phyloP scores from a whole-genome alignment of 768 basidiomycete species.

The Boletus vinaceobasis region DNA sequence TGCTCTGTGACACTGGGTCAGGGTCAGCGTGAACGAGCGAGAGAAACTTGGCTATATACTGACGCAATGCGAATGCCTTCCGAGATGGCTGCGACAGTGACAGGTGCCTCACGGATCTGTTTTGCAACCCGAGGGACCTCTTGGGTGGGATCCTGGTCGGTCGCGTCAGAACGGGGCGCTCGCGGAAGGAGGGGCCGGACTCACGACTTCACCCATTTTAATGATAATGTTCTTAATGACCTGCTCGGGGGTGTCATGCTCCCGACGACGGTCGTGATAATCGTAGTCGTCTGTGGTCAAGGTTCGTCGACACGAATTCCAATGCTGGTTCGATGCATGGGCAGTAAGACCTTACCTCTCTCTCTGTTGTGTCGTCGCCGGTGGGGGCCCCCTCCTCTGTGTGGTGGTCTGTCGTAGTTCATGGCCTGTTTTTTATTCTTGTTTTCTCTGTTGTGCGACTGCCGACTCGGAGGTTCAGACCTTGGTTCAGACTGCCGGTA shows the following conservation, averaged over 20 bases:
- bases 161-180: not conserved
- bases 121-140: slow-evolving; percentile 66
- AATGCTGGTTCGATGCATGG: not conserved
- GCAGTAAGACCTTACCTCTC: slow-evolving; percentile 46
- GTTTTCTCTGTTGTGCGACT: not conserved
- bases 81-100: slow-evolving; percentile 60
- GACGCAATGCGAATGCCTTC: slow-evolving; percentile 77
- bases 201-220: slow-evolving; percentile 79
- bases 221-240: slow-evolving; percentile 64
- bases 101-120: slow-evolving; percentile 57
- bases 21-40: slow-evolving; percentile 4
- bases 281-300: slow-evolving; percentile 54
- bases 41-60: not conserved
- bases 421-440: slow-evolving; percentile 31
- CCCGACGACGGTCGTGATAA: slow-evolving; percentile 59
- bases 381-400: slow-evolving; percentile 44
- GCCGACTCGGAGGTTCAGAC: not conserved
- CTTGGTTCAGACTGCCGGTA: not conserved
- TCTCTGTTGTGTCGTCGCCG: slow-evolving; percentile 42
- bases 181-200: slow-evolving; percentile 21
- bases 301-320: not conserved
- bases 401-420: slow-evolving; percentile 53
- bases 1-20: slow-evolving; percentile 75
- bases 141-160: slow-evolving; percentile 59
- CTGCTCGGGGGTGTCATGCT: slow-evolving; percentile 71